Base-by-base conservation (phyloP, 306 rosid genomes). In the Ammopiptanthus mongolicus region DNA sequence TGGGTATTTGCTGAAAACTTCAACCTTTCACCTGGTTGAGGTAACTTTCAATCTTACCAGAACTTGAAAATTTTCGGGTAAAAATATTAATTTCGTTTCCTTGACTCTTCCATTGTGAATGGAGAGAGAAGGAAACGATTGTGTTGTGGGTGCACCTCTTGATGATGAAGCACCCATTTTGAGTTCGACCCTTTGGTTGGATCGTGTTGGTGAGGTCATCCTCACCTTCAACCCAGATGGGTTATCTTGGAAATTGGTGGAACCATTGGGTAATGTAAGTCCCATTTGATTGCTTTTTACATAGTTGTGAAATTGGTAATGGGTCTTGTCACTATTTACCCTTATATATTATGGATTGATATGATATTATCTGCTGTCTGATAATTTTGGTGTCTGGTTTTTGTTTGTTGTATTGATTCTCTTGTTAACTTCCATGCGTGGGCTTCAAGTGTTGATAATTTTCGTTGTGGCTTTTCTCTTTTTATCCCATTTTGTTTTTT, bases 201-300 rank as follows among this genome's bases (percentile, higher is more conserved):
- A 91, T 78, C 86, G 61, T 65, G 84, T 83, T 61, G 97, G 96
- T 7, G 86, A 87, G 76, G 96, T 87, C 64, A 18, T 28, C 18
- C 85, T 90, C 72, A 79, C 80, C 86, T 87, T 78, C 53, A 63
- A 85, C 59, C 77, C 96, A 9, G 84, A 88, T 75, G 88, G 90
- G 13, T 74, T 95, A 72, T 83, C 87, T 69, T 95, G 98, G 98
- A 78, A 87, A 75, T 75, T 65, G 59, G 59, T 81, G 13, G 75
- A 74, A 9, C 57, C 89, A 3, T 69, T 79, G 42, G 80, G 75
- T 23, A 59, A 53, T 75, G 98, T 91, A 78, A 80, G 67, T 36
- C 63, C 56, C 62, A 34, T 28, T 50, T 64, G 6, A 63, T 70
- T 72, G 73, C 78, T 25, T 21, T 15, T 6, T 2, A 76, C 9